These are phyloP conservation scores for Plenodomus biglobosus DNA, from an alignment of 2,329 filamentous ascomycete species.

Conservation along the genomic window DNA sequence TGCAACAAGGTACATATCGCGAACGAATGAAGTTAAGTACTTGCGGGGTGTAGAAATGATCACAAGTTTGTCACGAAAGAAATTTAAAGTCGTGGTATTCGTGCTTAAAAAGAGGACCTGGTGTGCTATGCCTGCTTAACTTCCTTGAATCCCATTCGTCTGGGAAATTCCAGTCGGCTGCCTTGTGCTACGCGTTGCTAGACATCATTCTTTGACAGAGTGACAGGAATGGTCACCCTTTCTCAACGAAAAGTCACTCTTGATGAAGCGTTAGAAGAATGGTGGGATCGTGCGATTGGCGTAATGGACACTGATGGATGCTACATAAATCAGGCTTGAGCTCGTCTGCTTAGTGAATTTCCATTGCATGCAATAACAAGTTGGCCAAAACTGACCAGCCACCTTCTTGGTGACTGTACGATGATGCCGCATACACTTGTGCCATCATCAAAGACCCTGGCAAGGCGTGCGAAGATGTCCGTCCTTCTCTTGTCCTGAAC, in stretches of 20 bases:
- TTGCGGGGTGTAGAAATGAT: conserved; percentile 18
- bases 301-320: conserved; percentile 5
- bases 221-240: conserved; percentile 30
- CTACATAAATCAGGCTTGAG: conserved; percentile 11
- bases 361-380: conserved; percentile 7
- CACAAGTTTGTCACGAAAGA: conserved; percentile 11
- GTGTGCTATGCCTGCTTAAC: conserved; percentile 10
- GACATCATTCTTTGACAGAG: conserved; percentile 15
- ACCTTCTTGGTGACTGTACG: conserved; percentile 15
- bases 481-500: conserved; percentile 23
- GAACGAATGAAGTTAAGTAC: conserved; percentile 16
- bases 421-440: conserved; percentile 13
- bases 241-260: conserved; percentile 7
- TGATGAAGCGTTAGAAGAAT: conserved; percentile 23
- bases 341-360: conserved; percentile 8
- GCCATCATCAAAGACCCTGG: conserved; percentile 10
- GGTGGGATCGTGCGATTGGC: conserved; percentile 28
- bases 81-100: conserved; percentile 19
- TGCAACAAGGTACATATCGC: conserved; percentile 27
- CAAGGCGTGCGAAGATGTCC: conserved; percentile 21
- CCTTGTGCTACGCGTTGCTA: conserved; percentile 4
- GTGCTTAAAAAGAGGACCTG: conserved; percentile 21
- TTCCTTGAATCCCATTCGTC: conserved; percentile 9
- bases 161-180: conserved; percentile 6
- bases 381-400: conserved; percentile 15